Base-by-base conservation (phyloP, 352 stramenopile species). In the Phytophthora tubulina region DNA sequence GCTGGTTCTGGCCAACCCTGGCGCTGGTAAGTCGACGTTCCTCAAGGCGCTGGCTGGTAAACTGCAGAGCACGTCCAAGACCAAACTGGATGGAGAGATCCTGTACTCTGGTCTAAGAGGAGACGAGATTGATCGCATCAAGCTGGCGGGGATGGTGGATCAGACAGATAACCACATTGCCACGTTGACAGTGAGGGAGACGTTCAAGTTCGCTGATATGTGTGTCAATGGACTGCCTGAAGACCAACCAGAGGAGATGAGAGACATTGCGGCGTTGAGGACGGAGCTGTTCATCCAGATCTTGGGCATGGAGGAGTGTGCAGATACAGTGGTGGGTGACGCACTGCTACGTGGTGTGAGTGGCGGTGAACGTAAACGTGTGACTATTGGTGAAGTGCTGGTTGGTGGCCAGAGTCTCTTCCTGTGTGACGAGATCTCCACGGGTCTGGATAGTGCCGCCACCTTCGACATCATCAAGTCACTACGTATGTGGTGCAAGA, bases 371-470 rank as follows among this genome's bases (percentile, higher is more conserved):
- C 81, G 88, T 66, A 63, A 89, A 32, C 86, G 96, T 69, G 92
- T 98, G 6, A 98, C 94, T 0, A 72, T 97, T 3, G 95, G 93
- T 27, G 96, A 98, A 74, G 98, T 99, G 81, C 79, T 97, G 13
- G 81, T 95, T 27, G 78, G 81, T 52, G 76, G 78, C 11, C 78
- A 89, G 68, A 88, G 78, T 39, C 73, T 98, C 13, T 83, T 96
- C 53, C 84, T 96, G 45, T 91, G 84, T 73, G 95, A 99, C 68
- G 90, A 97, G 76, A 98, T 99, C 64, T 96, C 84, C 39, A 98
- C 94, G 36, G 96, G 96, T 45, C 81, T 99, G 30, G 95, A 99
- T 79, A 88, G 82, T 64, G 89, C 93, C 0, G 97, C 94, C 5
- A 80, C 73, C 11, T 80, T 74, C 70, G 96, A 99, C 65, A 99